Evolutionary conservation across 345 rosid genomes (phyloP).

Genomic region (Streptanthus diversifolius): DNA sequence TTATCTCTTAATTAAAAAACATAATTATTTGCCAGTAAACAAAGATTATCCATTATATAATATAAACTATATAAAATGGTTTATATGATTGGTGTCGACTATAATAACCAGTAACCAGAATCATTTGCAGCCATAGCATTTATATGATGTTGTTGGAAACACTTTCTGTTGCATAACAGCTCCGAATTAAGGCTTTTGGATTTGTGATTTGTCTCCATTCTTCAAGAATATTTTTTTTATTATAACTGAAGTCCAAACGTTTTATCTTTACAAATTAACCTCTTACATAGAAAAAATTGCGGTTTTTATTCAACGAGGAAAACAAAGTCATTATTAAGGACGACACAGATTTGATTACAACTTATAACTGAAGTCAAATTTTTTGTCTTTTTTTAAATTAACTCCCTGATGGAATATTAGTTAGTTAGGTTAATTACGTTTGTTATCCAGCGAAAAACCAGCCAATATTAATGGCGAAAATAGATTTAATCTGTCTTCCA

Average conservation of each 20-base stretch:
- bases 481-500: neutral
- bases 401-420: neutral
- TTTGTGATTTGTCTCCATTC: neutral
- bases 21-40: no score
- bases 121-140: neutral
- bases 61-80: neutral
- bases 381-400: neutral
- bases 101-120: neutral
- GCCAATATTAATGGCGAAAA: conserved; percentile 3
- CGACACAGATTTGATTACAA: neutral
- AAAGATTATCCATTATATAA: no score
- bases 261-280: neutral
- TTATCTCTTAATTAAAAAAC: no score
- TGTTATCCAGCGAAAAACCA: neutral
- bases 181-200: neutral
- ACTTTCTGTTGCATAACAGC: neutral
- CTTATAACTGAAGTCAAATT: conserved; percentile 14
- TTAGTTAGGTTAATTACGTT: neutral
- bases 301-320: neutral
- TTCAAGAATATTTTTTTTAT: neutral
- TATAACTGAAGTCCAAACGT: neutral
- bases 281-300: neutral
- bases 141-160: neutral
- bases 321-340: neutral
- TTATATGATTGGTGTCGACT: neutral